phyloP scores from a whole-genome alignment of 106 monocot species.

The Cymbidium sinense region DNA sequence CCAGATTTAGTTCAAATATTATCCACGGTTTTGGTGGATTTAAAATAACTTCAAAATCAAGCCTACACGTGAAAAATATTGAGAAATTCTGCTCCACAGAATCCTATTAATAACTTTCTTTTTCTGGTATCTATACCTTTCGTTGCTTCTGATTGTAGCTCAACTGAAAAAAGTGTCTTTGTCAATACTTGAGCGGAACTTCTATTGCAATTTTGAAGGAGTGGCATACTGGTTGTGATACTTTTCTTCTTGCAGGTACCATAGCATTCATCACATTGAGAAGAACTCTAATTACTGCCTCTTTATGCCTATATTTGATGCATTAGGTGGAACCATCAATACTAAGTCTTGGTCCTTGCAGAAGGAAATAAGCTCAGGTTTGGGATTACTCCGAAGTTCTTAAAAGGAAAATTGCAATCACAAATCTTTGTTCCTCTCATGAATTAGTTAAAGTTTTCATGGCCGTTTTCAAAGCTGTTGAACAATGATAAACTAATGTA shows the following conservation, averaged over 20 bases:
- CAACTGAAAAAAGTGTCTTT: no score
- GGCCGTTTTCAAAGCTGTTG: no score
- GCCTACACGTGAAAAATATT: no score
- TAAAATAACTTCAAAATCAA: no score
- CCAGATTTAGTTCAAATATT: no score
- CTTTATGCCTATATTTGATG: slow-evolving; percentile 93
- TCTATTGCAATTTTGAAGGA: background rate
- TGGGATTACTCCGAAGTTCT: background rate
- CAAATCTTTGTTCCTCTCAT: background rate
- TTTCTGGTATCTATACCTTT: no score
- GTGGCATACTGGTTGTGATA: background rate
- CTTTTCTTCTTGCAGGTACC: slow-evolving; percentile 53
- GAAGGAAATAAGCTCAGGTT: slow-evolving; percentile 53
- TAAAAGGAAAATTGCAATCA: background rate
- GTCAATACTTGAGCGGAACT: no score
- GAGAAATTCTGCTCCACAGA: no score
- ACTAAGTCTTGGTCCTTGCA: slow-evolving; percentile 68
- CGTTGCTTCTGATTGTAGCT: no score
- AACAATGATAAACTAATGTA: no score
- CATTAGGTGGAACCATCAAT: slow-evolving; percentile 64
- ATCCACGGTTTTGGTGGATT: no score
- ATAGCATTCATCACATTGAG: slow-evolving; percentile 76
- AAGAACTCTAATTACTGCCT: slow-evolving; percentile 81
- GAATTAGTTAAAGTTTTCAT: background rate
- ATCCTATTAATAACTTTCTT: no score